A percentile compares a stretch with the other conserved stretches of the same genome.
Conservation (phyloP, 805 yeast species). For the Lipomyces starkeyi region DNA sequence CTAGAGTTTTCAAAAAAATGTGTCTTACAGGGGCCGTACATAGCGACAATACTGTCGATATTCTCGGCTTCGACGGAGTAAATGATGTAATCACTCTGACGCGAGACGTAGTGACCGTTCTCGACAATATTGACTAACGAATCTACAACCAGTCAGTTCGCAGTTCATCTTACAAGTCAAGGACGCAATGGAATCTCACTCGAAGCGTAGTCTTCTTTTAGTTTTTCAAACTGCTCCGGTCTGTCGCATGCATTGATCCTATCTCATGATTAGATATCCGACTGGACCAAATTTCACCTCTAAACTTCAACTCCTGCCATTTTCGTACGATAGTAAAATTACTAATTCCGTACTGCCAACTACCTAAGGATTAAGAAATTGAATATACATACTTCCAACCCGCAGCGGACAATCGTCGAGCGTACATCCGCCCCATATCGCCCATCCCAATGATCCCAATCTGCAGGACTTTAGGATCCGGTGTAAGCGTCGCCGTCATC, state of each 20-base stretch:
- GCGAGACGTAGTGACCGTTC: conserved; percentile 84
- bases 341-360: neutral
- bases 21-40: conserved; percentile 71
- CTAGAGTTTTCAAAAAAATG: neutral
- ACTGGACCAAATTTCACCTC: neutral
- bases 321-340: neutral
- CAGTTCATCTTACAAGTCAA: neutral
- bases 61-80: conserved; percentile 94
- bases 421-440: conserved; percentile 94
- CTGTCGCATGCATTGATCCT: conserved; percentile 85
- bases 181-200: conserved; percentile 29
- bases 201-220: conserved; percentile 51
- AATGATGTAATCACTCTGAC: conserved; percentile 79
- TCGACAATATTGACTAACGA: conserved; percentile 56
- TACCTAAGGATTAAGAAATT: neutral
- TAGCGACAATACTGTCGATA: conserved; percentile 69
- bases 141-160: conserved; percentile 4
- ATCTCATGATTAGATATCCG: neutral
- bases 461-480: conserved; percentile 49
- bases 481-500: conserved; percentile 1
- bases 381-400: conserved; percentile 67
- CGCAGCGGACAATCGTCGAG: conserved; percentile 72
- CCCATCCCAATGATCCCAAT: conserved; percentile 96
- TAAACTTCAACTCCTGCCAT: neutral
- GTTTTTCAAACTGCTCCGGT: conserved; percentile 62